Conservation (phyloP, 805 yeast genomes). For the Metschnikowia rubicola region DNA sequence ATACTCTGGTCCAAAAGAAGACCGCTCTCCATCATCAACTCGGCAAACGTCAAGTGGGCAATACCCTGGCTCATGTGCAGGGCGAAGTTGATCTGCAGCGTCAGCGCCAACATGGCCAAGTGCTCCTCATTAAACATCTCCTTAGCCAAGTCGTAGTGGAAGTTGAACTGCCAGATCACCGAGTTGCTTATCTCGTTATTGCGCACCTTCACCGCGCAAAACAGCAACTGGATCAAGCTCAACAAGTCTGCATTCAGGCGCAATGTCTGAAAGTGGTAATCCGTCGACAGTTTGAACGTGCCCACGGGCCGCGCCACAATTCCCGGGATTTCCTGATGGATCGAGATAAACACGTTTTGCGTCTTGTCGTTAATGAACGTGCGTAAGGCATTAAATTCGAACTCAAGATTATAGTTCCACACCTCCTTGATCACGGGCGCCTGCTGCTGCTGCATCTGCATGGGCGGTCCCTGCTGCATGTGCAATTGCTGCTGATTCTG, state of each 20-base stretch:
- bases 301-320: slow-evolving; percentile 96
- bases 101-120: slow-evolving; percentile 69
- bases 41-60: slow-evolving; percentile 76
- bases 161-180: slow-evolving; percentile 95
- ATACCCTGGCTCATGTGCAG: slow-evolving; percentile 76
- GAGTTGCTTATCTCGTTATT: slow-evolving; percentile 52
- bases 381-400: slow-evolving; percentile 62
- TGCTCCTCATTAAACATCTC: slow-evolving; percentile 91
- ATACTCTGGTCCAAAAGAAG: slow-evolving; percentile 66
- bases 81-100: slow-evolving; percentile 75
- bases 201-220: slow-evolving; percentile 38
- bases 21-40: slow-evolving; percentile 81
- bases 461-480: slow-evolving; percentile 10
- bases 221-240: slow-evolving; percentile 71
- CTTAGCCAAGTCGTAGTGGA: slow-evolving; percentile 67
- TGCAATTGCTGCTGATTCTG: slow-evolving; percentile 29
- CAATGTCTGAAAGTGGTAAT: slow-evolving; percentile 94
- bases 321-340: slow-evolving; percentile 94
- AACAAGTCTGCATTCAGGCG: slow-evolving; percentile 86
- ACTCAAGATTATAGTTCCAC: slow-evolving; percentile 66
- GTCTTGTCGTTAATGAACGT: slow-evolving; percentile 52
- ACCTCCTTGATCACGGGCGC: slow-evolving; percentile 65
- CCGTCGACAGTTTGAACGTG: slow-evolving; percentile 80
- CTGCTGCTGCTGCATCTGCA: slow-evolving; percentile 11
- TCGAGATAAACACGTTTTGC: slow-evolving; percentile 49